Evolutionary conservation across 352 stramenopile species (phyloP), one percentile per base, ranked within the genome.

Genomic region (Chrysophaeum taylorii): DNA sequence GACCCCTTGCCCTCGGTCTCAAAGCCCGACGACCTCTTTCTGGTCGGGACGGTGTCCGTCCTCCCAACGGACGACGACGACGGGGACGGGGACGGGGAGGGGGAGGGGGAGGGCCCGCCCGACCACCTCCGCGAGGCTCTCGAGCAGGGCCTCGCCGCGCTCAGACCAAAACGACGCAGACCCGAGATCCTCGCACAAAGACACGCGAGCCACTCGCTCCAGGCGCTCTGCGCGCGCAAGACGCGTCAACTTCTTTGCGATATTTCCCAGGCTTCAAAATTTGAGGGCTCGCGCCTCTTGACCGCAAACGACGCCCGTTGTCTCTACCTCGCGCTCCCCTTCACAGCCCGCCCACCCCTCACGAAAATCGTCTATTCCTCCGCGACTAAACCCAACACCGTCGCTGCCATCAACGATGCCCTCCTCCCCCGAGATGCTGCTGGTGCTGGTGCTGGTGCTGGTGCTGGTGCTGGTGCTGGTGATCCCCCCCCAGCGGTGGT

Each of bases 321-420:
- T n/a, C 64, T 70, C 64, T 70, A 64, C 39, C 42, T 54, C 64
- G 37, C 64, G 45, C 53, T 70, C 16, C 37, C 38, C 64, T 70
- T 70, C 64, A 64, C 61, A 35, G 41, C 38, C 31, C 35, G 12
- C 35, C 64, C 61, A 5, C 64, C 64, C 5, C 27, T 42, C n/a
- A 70, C 64, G 45, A 64, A 35, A 33, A 38, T 70, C 23, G 12
- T 54, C 38, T 70, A 70, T 42, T 38, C 38, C 18, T 64, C 64
- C 7, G 14, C 45, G 42, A 43, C 61, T 35, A 31, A 70, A 38
- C 39, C 39, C 27, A 12, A 36, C 15, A 36, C 23, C 64, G 61
- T 70, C 16, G 37, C 37, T 23, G 64, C 33, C 25, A 21, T 70
- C 31, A 23, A 67, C 37, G 53, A 38, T 23, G 27, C 12, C 60